phyloP scores from a whole-genome alignment of 2,329 filamentous ascomycete species.

The Fusarium subglutinans region DNA sequence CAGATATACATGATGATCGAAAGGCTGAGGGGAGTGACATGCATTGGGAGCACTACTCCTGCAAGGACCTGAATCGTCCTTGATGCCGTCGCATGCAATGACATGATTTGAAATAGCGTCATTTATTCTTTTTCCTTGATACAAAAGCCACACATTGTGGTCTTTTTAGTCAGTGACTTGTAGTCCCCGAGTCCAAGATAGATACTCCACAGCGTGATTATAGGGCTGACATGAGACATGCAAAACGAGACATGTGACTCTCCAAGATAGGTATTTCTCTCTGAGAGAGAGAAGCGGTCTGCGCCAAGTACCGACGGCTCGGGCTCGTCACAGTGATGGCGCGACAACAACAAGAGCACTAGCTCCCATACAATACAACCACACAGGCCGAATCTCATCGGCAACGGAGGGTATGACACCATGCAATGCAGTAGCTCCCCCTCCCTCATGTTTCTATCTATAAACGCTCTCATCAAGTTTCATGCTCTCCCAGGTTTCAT shows the following conservation, averaged over 20 bases:
- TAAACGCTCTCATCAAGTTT: neutral
- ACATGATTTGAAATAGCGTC: neutral
- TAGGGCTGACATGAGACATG: slow-evolving; percentile 30
- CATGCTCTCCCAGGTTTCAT: slow-evolving; percentile 4
- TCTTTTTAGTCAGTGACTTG: neutral
- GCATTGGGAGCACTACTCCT: slow-evolving; percentile 1
- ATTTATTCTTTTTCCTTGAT: neutral
- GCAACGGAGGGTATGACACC: neutral
- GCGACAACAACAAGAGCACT: neutral
- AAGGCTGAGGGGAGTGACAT: slow-evolving; percentile 14
- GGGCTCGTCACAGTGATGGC: neutral
- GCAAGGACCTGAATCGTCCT: slow-evolving; percentile 12
- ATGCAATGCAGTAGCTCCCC: neutral
- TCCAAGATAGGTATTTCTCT: neutral
- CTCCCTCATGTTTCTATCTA: neutral
- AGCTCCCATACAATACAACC: neutral
- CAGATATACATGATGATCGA: neutral
- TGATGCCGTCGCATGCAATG: neutral
- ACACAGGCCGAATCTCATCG: neutral
- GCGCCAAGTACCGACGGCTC: neutral
- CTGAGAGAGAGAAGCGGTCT: neutral
- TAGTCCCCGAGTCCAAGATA: neutral
- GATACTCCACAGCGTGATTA: slow-evolving; percentile 10
- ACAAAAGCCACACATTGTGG: neutral
- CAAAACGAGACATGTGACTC: slow-evolving; percentile 8